Percentiles rank a stretch among this genome's conserved stretches.
Evolutionary conservation across 2,329 filamentous ascomycete species (phyloP).

Genomic region (Plenodomus tracheiphilus): DNA sequence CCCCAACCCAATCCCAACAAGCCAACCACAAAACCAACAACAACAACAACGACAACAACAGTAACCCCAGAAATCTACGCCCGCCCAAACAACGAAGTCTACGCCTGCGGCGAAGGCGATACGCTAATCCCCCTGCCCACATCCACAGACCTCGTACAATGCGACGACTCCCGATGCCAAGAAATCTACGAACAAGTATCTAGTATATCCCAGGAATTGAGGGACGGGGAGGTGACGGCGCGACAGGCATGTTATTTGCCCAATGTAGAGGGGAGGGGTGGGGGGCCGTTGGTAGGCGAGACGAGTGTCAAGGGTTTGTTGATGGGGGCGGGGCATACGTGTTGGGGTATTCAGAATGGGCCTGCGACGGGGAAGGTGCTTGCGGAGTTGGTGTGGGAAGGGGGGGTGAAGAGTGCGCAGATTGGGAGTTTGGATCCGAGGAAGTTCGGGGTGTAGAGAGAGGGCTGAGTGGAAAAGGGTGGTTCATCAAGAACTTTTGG

Average conservation of each 20-base stretch:
- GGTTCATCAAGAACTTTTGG: too few species aligned
- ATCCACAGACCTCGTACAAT: slow-evolving; percentile 73
- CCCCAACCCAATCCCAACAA: slow-evolving; percentile 51
- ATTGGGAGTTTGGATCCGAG: slow-evolving; percentile 48
- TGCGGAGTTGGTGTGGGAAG: slow-evolving; percentile 53
- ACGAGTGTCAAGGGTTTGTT: slow-evolving; percentile 74
- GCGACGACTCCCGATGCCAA: slow-evolving; percentile 76
- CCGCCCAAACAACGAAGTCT: slow-evolving; percentile 83
- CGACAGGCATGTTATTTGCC: slow-evolving; percentile 94
- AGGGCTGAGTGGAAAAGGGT: not conserved
- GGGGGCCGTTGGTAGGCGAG: slow-evolving; percentile 77
- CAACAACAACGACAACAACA: slow-evolving; percentile 45
- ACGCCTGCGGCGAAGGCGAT: slow-evolving; percentile 93
- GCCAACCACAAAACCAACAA: slow-evolving; percentile 29
- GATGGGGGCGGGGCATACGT: slow-evolving; percentile 89
- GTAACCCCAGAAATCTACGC: slow-evolving; percentile 94
- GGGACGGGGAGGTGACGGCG: slow-evolving; percentile 62
- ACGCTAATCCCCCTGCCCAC: slow-evolving; percentile 72
- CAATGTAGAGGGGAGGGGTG: slow-evolving; percentile 59
- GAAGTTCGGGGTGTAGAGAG: slow-evolving; percentile 22
- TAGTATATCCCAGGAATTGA: slow-evolving; percentile 56
- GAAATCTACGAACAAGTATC: slow-evolving; percentile 81
- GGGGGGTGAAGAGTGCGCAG: slow-evolving; percentile 47
- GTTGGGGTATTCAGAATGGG: slow-evolving; percentile 97
- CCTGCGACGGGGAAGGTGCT: slow-evolving; percentile 68